Percentiles rank a stretch among this genome's conserved stretches.
These are phyloP conservation scores for Mycena venus DNA, from an alignment of 768 basidiomycete species.

Conservation along the genomic window DNA sequence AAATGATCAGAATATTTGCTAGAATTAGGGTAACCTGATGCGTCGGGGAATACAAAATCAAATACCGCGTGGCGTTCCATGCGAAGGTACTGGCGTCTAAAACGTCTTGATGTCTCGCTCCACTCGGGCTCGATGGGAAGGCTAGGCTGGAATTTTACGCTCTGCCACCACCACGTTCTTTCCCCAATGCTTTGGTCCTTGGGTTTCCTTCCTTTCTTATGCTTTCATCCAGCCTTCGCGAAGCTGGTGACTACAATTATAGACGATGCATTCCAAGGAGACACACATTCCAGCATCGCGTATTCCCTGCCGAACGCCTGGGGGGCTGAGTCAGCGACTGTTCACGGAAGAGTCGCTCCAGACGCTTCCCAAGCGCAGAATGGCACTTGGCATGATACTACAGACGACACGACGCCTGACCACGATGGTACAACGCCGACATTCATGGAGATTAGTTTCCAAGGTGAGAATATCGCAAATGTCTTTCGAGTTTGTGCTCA, in stretches of 20 bases:
- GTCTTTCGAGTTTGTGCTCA: not conserved
- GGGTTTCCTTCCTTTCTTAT: not conserved
- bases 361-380: not conserved
- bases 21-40: too few relatives aligned
- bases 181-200: not conserved
- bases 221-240: not conserved
- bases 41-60: too few relatives aligned
- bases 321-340: not conserved
- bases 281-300: not conserved
- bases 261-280: conserved; percentile 15
- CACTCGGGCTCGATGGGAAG: not conserved
- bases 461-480: not conserved
- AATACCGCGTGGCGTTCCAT: too few relatives aligned
- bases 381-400: conserved; percentile 11
- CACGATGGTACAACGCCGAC: conserved; percentile 17
- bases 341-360: conserved; percentile 1
- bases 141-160: not conserved
- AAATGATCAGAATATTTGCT: too few relatives aligned
- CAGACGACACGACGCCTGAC: conserved; percentile 19
- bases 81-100: too few relatives aligned
- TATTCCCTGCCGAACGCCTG: not conserved
- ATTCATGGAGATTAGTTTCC: conserved; percentile 15
- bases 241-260: conserved; percentile 13
- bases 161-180: not conserved
- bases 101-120: not conserved